phyloP scores from a whole-genome alignment of 148 eudicot genomes.

The Spergularia bocconei region DNA sequence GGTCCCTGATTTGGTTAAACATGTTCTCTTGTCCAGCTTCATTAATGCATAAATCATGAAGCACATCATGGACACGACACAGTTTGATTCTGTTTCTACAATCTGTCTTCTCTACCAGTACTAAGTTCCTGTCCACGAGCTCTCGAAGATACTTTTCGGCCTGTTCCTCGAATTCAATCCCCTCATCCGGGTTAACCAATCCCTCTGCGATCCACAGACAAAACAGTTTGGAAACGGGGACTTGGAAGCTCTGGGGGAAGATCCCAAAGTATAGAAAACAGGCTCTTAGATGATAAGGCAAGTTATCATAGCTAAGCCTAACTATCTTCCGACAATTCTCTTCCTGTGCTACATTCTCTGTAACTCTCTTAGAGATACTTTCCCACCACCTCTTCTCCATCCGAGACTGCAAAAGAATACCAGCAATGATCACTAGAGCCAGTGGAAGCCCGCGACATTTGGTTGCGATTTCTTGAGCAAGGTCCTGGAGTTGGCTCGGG shows the following conservation, averaged over 20 bases:
- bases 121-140: conserved; percentile 39
- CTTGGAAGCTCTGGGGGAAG: conserved; percentile 27
- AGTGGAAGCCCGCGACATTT: conserved; percentile 41
- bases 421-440: conserved; percentile 38
- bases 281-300: conserved; percentile 34
- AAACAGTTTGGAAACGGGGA: conserved; percentile 30
- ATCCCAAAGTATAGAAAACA: conserved; percentile 47
- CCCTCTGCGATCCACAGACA: conserved; percentile 51
- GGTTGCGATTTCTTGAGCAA: conserved; percentile 26
- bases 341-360: conserved; percentile 22
- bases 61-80: conserved; percentile 42
- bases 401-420: conserved; percentile 11
- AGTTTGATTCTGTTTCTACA: conserved; percentile 38
- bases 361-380: conserved; percentile 27
- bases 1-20: conserved; percentile 20
- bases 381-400: conserved; percentile 22
- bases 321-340: conserved; percentile 16
- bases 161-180: conserved; percentile 11
- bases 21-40: conserved; percentile 40
- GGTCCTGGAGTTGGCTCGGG: conserved; percentile 24
- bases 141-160: conserved; percentile 38
- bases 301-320: conserved; percentile 30
- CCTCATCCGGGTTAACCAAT: conserved; percentile 21
- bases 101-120: conserved; percentile 27
- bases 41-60: conserved; percentile 43